Evolutionary conservation across 2,329 filamentous ascomycete genomes (phyloP).

Genomic region (Cordyceps cateniannulata): DNA sequence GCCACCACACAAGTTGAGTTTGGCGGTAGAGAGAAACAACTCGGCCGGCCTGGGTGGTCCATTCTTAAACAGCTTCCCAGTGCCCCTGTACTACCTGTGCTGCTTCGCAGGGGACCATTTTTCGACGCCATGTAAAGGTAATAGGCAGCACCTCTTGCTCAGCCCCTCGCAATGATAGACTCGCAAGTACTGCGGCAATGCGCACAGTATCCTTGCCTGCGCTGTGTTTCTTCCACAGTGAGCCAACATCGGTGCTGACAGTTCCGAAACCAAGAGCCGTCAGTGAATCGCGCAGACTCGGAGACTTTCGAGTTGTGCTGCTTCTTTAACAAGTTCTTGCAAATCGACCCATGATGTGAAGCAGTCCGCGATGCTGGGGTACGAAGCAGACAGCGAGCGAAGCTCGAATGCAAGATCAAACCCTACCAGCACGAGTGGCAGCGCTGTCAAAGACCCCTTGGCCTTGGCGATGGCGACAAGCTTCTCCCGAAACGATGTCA

Average conservation of each 20-base stretch:
- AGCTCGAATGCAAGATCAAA: conserved; percentile 8
- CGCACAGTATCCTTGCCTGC: conserved; percentile 2
- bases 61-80: neutral
- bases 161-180: neutral
- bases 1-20: neutral
- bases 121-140: neutral
- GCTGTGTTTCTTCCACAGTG: conserved; percentile 1
- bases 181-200: neutral
- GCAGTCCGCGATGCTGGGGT: conserved; percentile 1
- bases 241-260: neutral
- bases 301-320: neutral
- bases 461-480: neutral
- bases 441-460: neutral
- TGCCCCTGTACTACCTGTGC: neutral
- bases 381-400: neutral
- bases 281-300: conserved; percentile 4
- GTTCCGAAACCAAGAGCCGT: neutral
- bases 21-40: neutral
- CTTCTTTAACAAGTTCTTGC: conserved; percentile 4
- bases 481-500: neutral
- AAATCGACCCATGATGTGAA: neutral
- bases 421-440: neutral
- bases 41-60: neutral
- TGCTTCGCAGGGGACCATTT: neutral
- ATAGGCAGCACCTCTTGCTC: neutral